Percentiles rank a stretch among this genome's conserved stretches.
phyloP scores from a whole-genome alignment of 2,329 filamentous ascomycete species.

The Lecanicillium sp. region DNA sequence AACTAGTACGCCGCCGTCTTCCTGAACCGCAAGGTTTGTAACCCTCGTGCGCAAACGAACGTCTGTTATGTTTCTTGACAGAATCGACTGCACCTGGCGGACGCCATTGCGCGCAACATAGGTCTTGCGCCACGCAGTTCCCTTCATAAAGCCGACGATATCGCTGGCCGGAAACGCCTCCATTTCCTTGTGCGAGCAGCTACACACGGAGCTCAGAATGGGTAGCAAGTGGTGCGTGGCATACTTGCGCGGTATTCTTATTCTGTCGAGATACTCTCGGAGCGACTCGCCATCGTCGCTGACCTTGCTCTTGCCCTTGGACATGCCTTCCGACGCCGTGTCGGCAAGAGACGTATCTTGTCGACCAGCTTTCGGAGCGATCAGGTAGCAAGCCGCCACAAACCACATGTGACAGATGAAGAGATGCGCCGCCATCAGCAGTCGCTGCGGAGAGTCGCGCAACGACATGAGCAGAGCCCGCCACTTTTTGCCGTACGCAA shows the following conservation, averaged over 20 bases:
- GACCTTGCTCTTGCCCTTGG: background rate
- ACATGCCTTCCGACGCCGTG: background rate
- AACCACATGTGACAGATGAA: conserved; percentile 45
- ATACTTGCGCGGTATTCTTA: conserved; percentile 38
- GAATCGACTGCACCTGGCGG: conserved; percentile 35
- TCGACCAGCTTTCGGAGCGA: conserved; percentile 23
- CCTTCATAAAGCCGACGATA: conserved; percentile 39
- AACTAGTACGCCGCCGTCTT: conserved; percentile 2
- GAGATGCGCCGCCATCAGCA: conserved; percentile 20
- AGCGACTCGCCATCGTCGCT: conserved; percentile 31
- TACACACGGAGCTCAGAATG: conserved; percentile 44
- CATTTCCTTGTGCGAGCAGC: conserved; percentile 42
- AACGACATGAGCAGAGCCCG: conserved; percentile 37
- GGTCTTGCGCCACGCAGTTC: conserved; percentile 37
- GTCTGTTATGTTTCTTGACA: conserved; percentile 29
- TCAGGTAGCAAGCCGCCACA: conserved; percentile 39
- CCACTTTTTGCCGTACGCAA: conserved; percentile 45
- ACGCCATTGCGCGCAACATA: conserved; percentile 43
- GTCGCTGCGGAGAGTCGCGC: conserved; percentile 10
- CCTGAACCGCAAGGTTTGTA: conserved; percentile 16
- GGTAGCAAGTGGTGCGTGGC: conserved; percentile 42
- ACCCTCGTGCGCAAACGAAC: conserved; percentile 33
- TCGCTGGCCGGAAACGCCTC: conserved; percentile 45
- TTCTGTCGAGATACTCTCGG: conserved; percentile 39
- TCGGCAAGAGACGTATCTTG: no score